A percentile compares a stretch with the other conserved stretches of the same genome.
Conservation (phyloP, 208 protist species). For the Wallacemonas sp. region DNA sequence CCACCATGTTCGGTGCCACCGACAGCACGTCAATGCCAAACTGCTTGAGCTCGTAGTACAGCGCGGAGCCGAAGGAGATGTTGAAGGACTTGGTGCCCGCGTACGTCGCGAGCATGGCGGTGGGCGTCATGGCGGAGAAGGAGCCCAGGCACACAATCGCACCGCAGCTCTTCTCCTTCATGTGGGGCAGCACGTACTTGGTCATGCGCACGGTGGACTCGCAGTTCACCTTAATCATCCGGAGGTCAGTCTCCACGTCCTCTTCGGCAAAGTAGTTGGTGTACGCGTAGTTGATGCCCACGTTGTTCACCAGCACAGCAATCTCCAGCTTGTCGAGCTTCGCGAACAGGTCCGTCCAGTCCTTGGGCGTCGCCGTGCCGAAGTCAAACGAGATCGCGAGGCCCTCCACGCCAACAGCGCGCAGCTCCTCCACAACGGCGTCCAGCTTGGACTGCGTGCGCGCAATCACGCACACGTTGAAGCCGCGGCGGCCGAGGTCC, state of each 20-base stretch:
- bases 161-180: conserved; percentile 63
- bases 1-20: conserved; percentile 76
- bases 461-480: conserved; percentile 91
- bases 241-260: conserved; percentile 50
- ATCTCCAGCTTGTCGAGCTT: conserved; percentile 54
- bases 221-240: conserved; percentile 89
- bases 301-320: conserved; percentile 90
- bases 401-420: conserved; percentile 66
- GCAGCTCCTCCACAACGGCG: conserved; percentile 61
- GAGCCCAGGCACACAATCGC: conserved; percentile 82
- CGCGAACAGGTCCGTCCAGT: conserved; percentile 60
- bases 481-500: conserved; percentile 86
- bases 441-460: conserved; percentile 90
- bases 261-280: conserved; percentile 91
- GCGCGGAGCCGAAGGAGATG: conserved; percentile 51
- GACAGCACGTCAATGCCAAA: conserved; percentile 69
- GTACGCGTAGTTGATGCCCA: conserved; percentile 92
- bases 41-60: conserved; percentile 66
- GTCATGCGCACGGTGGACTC: conserved; percentile 85
- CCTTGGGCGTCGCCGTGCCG: conserved; percentile 32
- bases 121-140: conserved; percentile 63
- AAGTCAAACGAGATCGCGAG: conserved; percentile 88
- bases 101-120: conserved; percentile 81
- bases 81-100: conserved; percentile 88
- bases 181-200: conserved; percentile 68